Evolutionary conservation across 352 stramenopile species (phyloP), one percentile per base, ranked within the genome.

Genomic region (Phytophthora citricola): DNA sequence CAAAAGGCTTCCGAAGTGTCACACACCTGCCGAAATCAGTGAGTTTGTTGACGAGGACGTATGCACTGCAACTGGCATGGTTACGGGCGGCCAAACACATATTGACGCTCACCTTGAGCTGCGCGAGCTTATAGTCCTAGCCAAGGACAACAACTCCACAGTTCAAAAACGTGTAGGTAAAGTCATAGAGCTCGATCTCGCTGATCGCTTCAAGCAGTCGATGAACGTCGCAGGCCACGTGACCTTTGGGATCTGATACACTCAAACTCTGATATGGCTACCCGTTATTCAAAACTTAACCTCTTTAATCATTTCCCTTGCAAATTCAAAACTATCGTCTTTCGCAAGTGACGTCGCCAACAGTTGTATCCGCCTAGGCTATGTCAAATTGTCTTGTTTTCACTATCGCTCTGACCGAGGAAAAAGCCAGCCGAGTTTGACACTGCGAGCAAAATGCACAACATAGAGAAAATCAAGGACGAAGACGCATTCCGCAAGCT

Each of bases 361-460:
- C 7, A 34, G 34, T 5, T 32, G 17, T 31, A 12, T 17, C 10
- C 43, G 12, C 38, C 17, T 36, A 9, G 38, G 14, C 48, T 52
- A 43, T 58, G 47, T 8, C 4, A 1, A 3, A 1, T 0, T 65
- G 5, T 59, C 47, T 58, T 45, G 27, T 20, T 1, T 29, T 44
- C 59, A 45, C 31, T 67, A 67, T 67, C 3, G 14, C 8, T 52
- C 47, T 56, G 34, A n/a, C 22, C 39, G 17, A n/a, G 15, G 5
- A 36, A 63, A 63, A 63, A 63, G 56, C 59, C 59, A 67, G 50
- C 58, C n/a, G 29, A 26, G 43, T 47, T 48, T 44, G 45, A 58
- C 57, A 65, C 43, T 46, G n/a, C 48, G 45, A 58, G 45, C 58
- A 56, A 54, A 72, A 63, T 68, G 64, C 51, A 69, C 64, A 12